Percentiles rank a stretch among this genome's conserved stretches.
phyloP scores from a whole-genome alignment of 306 rosid species.

The Rosa chinensis region DNA sequence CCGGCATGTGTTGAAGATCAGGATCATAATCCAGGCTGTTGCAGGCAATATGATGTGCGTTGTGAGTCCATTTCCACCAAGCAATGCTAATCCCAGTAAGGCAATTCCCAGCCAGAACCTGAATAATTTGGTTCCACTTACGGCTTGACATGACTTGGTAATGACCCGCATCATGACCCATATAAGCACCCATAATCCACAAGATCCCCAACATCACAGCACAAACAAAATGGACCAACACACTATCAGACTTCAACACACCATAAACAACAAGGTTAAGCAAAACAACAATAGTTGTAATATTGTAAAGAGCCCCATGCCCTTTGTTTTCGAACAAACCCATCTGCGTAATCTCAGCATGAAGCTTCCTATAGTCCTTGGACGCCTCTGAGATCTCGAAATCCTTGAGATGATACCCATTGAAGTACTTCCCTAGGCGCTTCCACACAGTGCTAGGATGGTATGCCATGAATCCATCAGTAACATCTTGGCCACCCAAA shows the following conservation, averaged over 20 bases:
- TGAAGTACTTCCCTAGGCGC: conserved; percentile 44
- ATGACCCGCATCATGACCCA: conserved; percentile 90
- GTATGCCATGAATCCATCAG: conserved; percentile 75
- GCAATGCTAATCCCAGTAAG: conserved; percentile 88
- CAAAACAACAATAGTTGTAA: conserved; percentile 32
- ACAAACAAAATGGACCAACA: conserved; percentile 52
- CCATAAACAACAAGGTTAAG: conserved; percentile 45
- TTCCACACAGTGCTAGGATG: conserved; percentile 58
- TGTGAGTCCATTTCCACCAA: conserved; percentile 98
- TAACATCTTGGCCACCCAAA: conserved; percentile 77
- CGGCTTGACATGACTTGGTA: conserved; percentile 59
- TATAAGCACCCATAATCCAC: conserved; percentile 81
- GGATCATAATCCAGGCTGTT: conserved; percentile 88
- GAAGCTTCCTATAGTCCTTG: conserved; percentile 48
- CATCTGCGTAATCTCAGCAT: conserved; percentile 31
- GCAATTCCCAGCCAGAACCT: conserved; percentile 76
- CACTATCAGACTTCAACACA: conserved; percentile 41
- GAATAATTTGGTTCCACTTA: conserved; percentile 46
- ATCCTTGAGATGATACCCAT: conserved; percentile 48
- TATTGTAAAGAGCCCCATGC: conserved; percentile 34
- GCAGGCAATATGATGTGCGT: conserved; percentile 82
- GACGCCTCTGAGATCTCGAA: conserved; percentile 59
- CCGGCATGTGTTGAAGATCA: conserved; percentile 84
- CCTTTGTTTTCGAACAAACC: conserved; percentile 62
- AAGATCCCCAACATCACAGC: conserved; percentile 66